Conservation (phyloP, 1,284 basidiomycete genomes). For the Trametes versicolor region DNA sequence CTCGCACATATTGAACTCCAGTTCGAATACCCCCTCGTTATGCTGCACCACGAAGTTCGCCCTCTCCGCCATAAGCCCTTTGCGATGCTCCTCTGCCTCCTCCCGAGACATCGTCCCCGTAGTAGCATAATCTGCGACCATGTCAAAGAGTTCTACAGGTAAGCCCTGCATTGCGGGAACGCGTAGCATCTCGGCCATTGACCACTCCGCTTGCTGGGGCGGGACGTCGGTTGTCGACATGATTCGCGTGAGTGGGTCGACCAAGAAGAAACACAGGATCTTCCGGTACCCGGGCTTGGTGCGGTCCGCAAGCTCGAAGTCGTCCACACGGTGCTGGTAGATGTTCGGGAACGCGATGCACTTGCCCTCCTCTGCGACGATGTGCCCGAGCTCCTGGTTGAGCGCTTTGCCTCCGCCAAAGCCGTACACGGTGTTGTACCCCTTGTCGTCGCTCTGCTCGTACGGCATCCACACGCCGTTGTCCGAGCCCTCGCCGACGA, state of each 20-base stretch:
- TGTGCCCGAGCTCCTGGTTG: slow-evolving; percentile 26
- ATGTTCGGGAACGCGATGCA: slow-evolving; percentile 26
- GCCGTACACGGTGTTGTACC: slow-evolving; percentile 14
- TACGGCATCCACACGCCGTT: slow-evolving; percentile 14
- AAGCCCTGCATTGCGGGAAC: slow-evolving; percentile 9
- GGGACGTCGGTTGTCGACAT: slow-evolving; percentile 19
- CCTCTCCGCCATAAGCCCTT: slow-evolving; percentile 29
- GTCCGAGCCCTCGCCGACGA: slow-evolving; percentile 11
- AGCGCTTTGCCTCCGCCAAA: slow-evolving; percentile 2
- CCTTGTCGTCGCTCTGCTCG: slow-evolving; percentile 18
- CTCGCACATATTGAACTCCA: slow-evolving; percentile 33
- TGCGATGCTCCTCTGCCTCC: slow-evolving; percentile 28
- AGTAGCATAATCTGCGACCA: slow-evolving; percentile 11
- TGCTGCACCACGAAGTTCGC: slow-evolving; percentile 20
- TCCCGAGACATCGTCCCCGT: slow-evolving; percentile 12
- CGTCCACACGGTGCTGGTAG: slow-evolving; percentile 34
- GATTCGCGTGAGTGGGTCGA: slow-evolving; percentile 36
- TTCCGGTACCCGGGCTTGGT: slow-evolving; percentile 41
- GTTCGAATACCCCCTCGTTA: slow-evolving; percentile 24
- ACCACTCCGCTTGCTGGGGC: slow-evolving; percentile 22
- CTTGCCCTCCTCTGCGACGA: slow-evolving; percentile 20
- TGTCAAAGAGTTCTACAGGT: slow-evolving; percentile 24
- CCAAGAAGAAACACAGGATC: slow-evolving; percentile 44
- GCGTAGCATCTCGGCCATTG: slow-evolving; percentile 10
- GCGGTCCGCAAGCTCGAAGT: slow-evolving; percentile 40